Evolutionary conservation across 2,329 filamentous ascomycete genomes (phyloP), one percentile per base, ranked within the genome.

Genomic region (Cladosporium colombiae): DNA sequence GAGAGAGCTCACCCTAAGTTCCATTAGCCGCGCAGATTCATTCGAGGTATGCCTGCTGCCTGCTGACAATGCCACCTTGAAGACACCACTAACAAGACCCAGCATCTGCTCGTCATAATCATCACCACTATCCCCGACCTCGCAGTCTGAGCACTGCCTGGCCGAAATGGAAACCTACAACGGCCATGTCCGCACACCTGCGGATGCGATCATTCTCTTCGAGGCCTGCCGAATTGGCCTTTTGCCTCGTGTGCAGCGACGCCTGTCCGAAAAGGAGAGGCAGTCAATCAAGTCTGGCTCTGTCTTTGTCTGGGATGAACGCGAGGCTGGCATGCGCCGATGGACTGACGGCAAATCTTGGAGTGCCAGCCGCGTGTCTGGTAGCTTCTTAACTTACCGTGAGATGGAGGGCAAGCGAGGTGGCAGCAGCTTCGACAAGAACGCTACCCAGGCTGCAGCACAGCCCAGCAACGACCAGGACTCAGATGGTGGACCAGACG

Each of bases 311-410:
- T 99, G 95, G 95, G 95, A 99, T 78, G 95, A 99, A 83, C 85
- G 94, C 72, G 95, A 99, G 82, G 95, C 95, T 13, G 95, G 95
- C 71, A 99, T 99, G 95, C 87, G 95, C 74, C 85, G 95, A 78
- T 99, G 95, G 95, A 99, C 95, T 0, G 95, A 99, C 74, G 95
- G 95, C 65, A 99, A 99, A 79, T 98, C 94, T 40, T 99, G 95
- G 95, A 98, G 94, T 75, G 95, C 95, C 37, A 98, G 94, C 80
- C 88, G 95, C 68, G 95, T 99, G 0, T 98, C 94, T 0, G 95
- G 95, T 61, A 98, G 95, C 81, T 99, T 99, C 78, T 80, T 99
- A 67, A 98, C 95, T 8, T 99, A 99, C 76, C 86, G 95, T 46
- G 95, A 99, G 77, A 99, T 99, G 95, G 95, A 99, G 79, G 95